Conservation (phyloP, 257 asterid genomes). For the Parsonsia alboflavescens region DNA sequence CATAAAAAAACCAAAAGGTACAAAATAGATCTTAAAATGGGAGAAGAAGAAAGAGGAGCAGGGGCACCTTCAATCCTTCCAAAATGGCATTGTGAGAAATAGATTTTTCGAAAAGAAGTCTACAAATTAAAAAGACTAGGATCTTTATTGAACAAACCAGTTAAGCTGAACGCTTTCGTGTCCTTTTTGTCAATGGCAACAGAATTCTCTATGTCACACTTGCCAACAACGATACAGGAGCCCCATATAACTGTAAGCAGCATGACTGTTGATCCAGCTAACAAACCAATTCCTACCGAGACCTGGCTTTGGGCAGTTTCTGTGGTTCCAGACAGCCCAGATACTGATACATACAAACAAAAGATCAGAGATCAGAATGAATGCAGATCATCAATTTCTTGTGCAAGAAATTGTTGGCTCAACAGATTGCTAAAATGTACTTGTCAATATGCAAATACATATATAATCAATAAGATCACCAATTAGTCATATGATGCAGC, state of each 20-base stretch:
- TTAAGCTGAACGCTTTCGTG: slow-evolving; percentile 55
- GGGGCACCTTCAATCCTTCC: too few relatives aligned
- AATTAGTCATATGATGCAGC: neutral
- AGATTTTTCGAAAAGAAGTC: neutral
- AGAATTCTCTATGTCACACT: slow-evolving; percentile 54
- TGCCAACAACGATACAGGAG: slow-evolving; percentile 73
- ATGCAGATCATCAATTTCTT: neutral
- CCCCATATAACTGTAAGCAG: slow-evolving; percentile 92
- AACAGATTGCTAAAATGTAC: slow-evolving; percentile 6
- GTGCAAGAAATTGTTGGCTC: neutral
- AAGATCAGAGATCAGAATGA: slow-evolving; percentile 1
- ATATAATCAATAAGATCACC: neutral
- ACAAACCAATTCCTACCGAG: slow-evolving; percentile 90
- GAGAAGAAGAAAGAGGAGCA: neutral
- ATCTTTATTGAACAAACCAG: slow-evolving; percentile 40
- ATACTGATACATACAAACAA: slow-evolving; percentile 41
- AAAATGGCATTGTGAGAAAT: neutral
- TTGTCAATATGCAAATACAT: neutral
- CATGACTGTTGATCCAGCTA: slow-evolving; percentile 97
- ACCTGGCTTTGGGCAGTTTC: slow-evolving; percentile 92
- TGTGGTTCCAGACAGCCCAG: slow-evolving; percentile 72
- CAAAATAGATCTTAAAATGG: neutral
- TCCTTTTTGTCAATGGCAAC: slow-evolving; percentile 51
- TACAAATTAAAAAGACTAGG: slow-evolving; percentile 9
- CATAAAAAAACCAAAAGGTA: neutral